These are phyloP conservation scores for Penicillium taxi DNA, from an alignment of 495 filamentous ascomycete species.

Conservation along the genomic window DNA sequence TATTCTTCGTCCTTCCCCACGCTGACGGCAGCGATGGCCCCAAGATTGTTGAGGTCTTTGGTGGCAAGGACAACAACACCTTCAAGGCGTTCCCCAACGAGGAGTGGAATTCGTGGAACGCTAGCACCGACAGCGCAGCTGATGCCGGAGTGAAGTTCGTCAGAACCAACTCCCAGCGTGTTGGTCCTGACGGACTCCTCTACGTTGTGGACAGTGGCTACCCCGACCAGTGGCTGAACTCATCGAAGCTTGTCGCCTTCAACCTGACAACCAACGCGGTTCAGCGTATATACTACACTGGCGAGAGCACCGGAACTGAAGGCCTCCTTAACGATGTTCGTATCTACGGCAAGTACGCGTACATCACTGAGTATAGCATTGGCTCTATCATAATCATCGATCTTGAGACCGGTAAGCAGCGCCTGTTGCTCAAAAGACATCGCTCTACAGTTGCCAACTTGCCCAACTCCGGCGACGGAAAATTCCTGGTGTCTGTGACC, in stretches of 20 bases:
- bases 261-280: conserved; percentile 4
- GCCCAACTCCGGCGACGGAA: not conserved
- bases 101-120: conserved; percentile 8
- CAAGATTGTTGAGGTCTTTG: conserved; percentile 4
- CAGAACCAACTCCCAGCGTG: conserved; percentile 1
- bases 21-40: conserved; percentile 2
- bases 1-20: not conserved
- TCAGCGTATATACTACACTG: conserved; percentile 1
- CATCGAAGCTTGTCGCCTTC: conserved; percentile 4
- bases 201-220: conserved; percentile 3
- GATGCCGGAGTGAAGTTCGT: conserved; percentile 1
- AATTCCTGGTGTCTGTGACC: not conserved
- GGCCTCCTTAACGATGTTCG: conserved; percentile 5
- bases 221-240: not conserved
- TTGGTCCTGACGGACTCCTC: conserved; percentile 4
- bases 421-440: not conserved
- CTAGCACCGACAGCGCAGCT: not conserved
- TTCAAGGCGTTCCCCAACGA: conserved; percentile 4
- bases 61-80: not conserved
- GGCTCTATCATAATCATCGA: conserved; percentile 4
- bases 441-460: not conserved
- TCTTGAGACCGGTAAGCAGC: conserved; percentile 4
- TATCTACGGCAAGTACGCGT: conserved; percentile 5
- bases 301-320: not conserved
- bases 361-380: conserved; percentile 4